A percentile compares a stretch with the other conserved stretches of the same genome.
Evolutionary conservation across 352 stramenopile species (phyloP).

Genomic region (Phytopythium ostracodes): DNA sequence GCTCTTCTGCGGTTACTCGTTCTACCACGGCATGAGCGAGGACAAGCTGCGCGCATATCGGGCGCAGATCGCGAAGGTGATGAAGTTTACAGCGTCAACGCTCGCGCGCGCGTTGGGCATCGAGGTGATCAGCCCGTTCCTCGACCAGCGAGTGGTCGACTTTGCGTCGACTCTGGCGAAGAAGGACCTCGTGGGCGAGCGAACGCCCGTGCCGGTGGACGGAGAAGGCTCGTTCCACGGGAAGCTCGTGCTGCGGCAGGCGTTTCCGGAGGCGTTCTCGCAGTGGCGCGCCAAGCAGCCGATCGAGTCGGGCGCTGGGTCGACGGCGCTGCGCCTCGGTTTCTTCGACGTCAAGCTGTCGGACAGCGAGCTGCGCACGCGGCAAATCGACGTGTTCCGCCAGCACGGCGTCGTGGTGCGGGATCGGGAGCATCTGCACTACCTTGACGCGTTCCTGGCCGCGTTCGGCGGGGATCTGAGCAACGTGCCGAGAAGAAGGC

Average conservation of each 20-base stretch:
- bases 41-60: conserved; percentile 61
- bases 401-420: conserved; percentile 52
- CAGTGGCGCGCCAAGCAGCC: conserved; percentile 88
- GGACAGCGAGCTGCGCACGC: conserved; percentile 30
- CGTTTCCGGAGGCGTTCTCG: conserved; percentile 77
- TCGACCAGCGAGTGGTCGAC: conserved; percentile 57
- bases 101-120: conserved; percentile 63
- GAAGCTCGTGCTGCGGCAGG: conserved; percentile 83
- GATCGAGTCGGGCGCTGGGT: conserved; percentile 82
- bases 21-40: conserved; percentile 70
- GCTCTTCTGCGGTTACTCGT: conserved; percentile 86
- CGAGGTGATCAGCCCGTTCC: conserved; percentile 70
- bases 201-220: conserved; percentile 49
- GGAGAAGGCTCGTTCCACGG: conserved; percentile 44
- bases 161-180: conserved; percentile 65
- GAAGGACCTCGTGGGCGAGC: conserved; percentile 58
- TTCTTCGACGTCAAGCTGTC: conserved; percentile 53
- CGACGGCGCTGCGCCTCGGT: conserved; percentile 57
- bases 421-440: conserved; percentile 67
- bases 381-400: conserved; percentile 25
- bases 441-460: conserved; percentile 57
- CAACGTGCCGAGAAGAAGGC: conserved; percentile 35
- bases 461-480: conserved; percentile 42
- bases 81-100: conserved; percentile 79
- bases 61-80: conserved; percentile 65